Conservation (phyloP, 2,329 filamentous ascomycete genomes). For the Leptographium wingfieldii region DNA sequence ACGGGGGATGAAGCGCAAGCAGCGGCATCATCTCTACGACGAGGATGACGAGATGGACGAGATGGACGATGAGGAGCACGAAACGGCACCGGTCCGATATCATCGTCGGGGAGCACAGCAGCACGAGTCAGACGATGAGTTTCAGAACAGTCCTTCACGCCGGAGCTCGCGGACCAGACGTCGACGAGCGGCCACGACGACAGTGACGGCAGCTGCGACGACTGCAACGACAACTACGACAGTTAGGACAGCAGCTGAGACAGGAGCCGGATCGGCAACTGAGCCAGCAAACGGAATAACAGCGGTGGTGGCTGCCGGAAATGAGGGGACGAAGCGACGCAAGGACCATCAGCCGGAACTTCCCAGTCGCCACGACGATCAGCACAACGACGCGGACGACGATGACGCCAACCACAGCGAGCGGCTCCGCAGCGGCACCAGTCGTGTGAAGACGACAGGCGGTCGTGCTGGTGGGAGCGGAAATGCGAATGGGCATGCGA, state of each 20-base stretch:
- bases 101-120: background rate
- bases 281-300: background rate
- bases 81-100: background rate
- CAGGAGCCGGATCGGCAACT: background rate
- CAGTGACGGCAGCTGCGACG: background rate
- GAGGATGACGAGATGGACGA: background rate
- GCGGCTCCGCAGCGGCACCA: background rate
- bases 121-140: constrained; percentile 4
- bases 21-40: background rate
- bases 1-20: constrained; percentile 10
- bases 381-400: background rate
- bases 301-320: background rate
- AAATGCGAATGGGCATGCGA: too few species aligned
- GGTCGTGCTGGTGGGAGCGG: background rate
- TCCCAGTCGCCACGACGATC: background rate
- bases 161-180: background rate
- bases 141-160: background rate
- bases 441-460: background rate
- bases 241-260: background rate
- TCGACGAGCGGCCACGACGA: background rate
- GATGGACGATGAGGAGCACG: background rate
- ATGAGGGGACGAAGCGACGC: background rate
- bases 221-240: background rate
- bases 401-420: background rate
- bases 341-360: background rate